Percentiles rank a stretch among this genome's conserved stretches.
Conservation (phyloP, 139 green algal genomes). For the Chlorella sorokiniana region DNA sequence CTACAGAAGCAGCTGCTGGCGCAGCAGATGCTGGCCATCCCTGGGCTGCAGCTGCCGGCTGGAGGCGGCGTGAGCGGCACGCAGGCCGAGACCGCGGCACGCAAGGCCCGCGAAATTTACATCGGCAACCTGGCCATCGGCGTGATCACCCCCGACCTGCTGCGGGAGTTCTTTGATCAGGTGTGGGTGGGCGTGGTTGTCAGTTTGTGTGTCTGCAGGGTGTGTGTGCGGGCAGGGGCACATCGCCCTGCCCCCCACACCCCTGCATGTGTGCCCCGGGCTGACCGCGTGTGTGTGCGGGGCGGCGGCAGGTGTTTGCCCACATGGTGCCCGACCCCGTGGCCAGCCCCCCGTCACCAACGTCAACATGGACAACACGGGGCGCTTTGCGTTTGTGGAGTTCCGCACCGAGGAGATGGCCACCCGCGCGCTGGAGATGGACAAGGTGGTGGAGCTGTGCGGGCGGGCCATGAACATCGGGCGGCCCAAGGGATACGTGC, state of each 20-base stretch:
- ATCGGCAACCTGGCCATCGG: slow-evolving; percentile 90
- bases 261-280: not conserved
- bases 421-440: slow-evolving; percentile 76
- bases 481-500: slow-evolving; percentile 87
- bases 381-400: slow-evolving; percentile 92
- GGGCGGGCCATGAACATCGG: slow-evolving; percentile 87
- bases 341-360: slow-evolving; percentile 73
- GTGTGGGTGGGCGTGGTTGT: slow-evolving; percentile 14
- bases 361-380: slow-evolving; percentile 52
- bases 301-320: slow-evolving; percentile 36
- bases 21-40: slow-evolving; percentile 50
- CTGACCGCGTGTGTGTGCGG: not conserved
- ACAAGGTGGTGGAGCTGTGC: slow-evolving; percentile 85
- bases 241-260: not conserved
- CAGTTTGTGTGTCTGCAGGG: no score
- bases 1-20: slow-evolving; percentile 65
- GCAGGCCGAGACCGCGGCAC: slow-evolving; percentile 38
- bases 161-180: slow-evolving; percentile 89
- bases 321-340: slow-evolving; percentile 69
- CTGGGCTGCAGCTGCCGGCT: not conserved
- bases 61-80: not conserved
- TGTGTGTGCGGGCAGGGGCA: no score
- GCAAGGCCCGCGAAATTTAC: slow-evolving; percentile 85
- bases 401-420: slow-evolving; percentile 81
- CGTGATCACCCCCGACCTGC: slow-evolving; percentile 68